Percentiles rank a stretch among this genome's conserved stretches.
Conservation (phyloP, 805 yeast genomes). For the Suhomyces vadensis region DNA sequence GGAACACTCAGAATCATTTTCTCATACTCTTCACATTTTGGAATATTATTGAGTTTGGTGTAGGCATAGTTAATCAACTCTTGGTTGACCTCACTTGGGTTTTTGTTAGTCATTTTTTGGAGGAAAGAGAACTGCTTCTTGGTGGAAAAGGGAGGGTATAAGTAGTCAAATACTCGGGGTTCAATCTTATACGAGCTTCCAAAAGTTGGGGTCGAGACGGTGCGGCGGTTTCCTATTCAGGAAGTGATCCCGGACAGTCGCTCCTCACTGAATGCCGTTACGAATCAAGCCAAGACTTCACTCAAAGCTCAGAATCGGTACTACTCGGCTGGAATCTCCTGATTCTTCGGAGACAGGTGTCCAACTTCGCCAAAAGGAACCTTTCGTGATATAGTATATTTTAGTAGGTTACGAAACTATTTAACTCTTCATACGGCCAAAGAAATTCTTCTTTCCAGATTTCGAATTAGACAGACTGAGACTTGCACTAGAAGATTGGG, state of each 20-base stretch:
- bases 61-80: constrained; percentile 38
- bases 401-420: not conserved
- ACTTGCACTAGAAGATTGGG: not conserved
- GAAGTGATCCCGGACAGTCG: too few species aligned
- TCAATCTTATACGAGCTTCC: too few species aligned
- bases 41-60: constrained; percentile 33
- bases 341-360: too few species aligned
- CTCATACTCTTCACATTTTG: constrained; percentile 48
- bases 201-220: too few species aligned
- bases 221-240: too few species aligned
- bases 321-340: too few species aligned
- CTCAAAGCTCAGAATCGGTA: too few species aligned
- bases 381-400: too few species aligned
- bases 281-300: too few species aligned
- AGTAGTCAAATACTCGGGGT: too few species aligned
- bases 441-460: constrained; percentile 1
- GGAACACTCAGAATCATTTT: constrained; percentile 55
- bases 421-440: not conserved
- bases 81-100: constrained; percentile 21
- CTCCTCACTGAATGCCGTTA: too few species aligned
- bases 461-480: constrained; percentile 2
- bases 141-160: not conserved
- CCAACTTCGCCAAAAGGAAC: too few species aligned
- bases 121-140: not conserved
- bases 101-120: not conserved